Evolutionary conservation across 192 early-diverging fungal genomes (phyloP).

Genomic region (Rhizophagus clarus): DNA sequence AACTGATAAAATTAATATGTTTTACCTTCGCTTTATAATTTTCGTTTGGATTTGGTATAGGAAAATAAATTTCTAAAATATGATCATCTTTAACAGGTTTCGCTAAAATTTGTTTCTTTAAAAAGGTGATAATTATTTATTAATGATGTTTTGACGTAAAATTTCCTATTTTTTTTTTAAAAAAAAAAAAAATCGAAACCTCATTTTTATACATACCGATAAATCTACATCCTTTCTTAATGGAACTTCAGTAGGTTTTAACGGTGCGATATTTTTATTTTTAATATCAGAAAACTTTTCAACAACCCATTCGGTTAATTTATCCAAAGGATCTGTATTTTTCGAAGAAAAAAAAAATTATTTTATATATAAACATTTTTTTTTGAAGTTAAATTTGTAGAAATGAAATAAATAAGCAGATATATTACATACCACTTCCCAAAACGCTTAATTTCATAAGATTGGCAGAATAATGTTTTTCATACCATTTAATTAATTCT

Average conservation of each 20-base stretch:
- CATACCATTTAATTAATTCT: constrained; percentile 85
- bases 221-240: constrained; percentile 76
- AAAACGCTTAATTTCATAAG: constrained; percentile 93
- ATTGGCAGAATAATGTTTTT: constrained; percentile 90
- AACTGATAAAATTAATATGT: background rate
- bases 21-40: constrained; percentile 49
- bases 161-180: background rate
- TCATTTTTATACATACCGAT: constrained; percentile 41
- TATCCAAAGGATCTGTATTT: constrained; percentile 75
- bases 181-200: background rate
- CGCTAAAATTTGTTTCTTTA: constrained; percentile 64
- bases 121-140: background rate
- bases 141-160: background rate
- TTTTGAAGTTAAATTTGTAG: too few species aligned
- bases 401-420: too few species aligned
- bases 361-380: too few species aligned
- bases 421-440: constrained; percentile 60
- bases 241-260: constrained; percentile 66
- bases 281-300: constrained; percentile 75
- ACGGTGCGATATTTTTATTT: constrained; percentile 73
- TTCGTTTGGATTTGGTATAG: constrained; percentile 78
- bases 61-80: constrained; percentile 80
- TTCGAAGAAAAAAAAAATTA: background rate
- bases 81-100: constrained; percentile 84
- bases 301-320: constrained; percentile 82